Evolutionary conservation across 306 rosid species (phyloP).

Genomic region (Casuarina glauca): DNA sequence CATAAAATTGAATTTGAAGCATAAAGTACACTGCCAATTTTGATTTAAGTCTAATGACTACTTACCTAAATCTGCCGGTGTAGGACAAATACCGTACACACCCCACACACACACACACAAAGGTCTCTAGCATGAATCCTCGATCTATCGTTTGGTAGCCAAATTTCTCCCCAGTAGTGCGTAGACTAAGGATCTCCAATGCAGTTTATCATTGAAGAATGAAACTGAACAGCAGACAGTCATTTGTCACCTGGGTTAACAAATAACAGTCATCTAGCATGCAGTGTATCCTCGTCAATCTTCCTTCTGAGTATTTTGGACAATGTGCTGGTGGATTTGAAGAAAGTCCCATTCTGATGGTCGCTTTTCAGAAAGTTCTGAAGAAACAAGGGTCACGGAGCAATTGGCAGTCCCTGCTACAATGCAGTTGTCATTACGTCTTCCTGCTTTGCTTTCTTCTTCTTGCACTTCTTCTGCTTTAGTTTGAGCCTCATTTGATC

Average conservation of each 20-base stretch:
- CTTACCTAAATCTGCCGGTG: too few relatives aligned
- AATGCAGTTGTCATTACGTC: slow-evolving; percentile 26
- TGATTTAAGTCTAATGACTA: too few relatives aligned
- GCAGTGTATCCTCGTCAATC: background rate
- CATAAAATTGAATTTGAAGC: too few relatives aligned
- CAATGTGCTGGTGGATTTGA: background rate
- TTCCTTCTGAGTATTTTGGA: background rate
- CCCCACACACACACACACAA: too few relatives aligned
- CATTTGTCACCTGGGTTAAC: background rate
- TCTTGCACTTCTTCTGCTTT: slow-evolving; percentile 72
- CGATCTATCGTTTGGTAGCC: slow-evolving; percentile 5
- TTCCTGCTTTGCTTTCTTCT: slow-evolving; percentile 54
- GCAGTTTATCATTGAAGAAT: background rate
- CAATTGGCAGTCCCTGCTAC: slow-evolving; percentile 25
- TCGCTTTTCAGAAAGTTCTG: background rate
- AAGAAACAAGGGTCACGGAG: background rate
- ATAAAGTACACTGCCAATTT: too few relatives aligned
- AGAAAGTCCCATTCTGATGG: background rate
- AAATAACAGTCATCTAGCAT: background rate
- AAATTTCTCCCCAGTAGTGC: background rate
- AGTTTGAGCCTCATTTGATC: slow-evolving; percentile 52
- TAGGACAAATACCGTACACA: too few relatives aligned
- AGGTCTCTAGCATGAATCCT: too few relatives aligned
- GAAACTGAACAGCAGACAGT: background rate
- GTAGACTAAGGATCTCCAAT: background rate